Base-by-base conservation (phyloP, 768 basidiomycete species). In the Lactarius hengduanensis region DNA sequence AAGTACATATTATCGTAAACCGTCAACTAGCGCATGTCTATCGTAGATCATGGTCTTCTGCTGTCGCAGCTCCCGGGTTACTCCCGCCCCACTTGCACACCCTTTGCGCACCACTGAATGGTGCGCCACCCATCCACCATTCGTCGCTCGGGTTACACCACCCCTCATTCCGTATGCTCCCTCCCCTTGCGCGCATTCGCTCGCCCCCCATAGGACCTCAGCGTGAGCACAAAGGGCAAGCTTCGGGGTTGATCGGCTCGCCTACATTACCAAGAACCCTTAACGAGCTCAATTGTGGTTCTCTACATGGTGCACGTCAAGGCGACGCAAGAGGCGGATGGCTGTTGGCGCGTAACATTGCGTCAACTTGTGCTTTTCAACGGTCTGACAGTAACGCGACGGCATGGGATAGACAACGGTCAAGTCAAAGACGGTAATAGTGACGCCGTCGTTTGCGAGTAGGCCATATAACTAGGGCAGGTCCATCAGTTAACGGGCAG, bases 241-340 rank as follows among this genome's bases (percentile, higher is more conserved):
- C 96, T 76, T 98, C 96, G 30, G 96, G 95, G 78, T 98, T 98
- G 81, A 99, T 98, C 1, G 97, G 97, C 79, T 99, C 97, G 63
- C 96, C 97, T 55, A 98, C 97, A 65, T 83, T 89, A 28, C 97
- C 96, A 45, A 99, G 80, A 8, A 97, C 90, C 65, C 97, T 87
- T 65, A 99, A 77, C 18, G 83, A 84, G 73, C 83, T 86, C 58
- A 99, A 83, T 97, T 93, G 77, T 94, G 83, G 11, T 83, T 80
- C 74, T 92, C 83, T 63, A 94, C 92, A 74, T 96, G 92, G 55
- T 94, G 87, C 64, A 87, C 84, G 57, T 97, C 96, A 43, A 96
- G 85, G 43, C 89, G 81, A 68, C 91, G 88, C 57, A 99, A 82
- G 38, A 98, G 85, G 62, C 96, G 89, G 72, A 99, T 97, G n/a